phyloP scores from a whole-genome alignment of 2,329 filamentous ascomycete genomes.

The Trichophyton equinum region DNA sequence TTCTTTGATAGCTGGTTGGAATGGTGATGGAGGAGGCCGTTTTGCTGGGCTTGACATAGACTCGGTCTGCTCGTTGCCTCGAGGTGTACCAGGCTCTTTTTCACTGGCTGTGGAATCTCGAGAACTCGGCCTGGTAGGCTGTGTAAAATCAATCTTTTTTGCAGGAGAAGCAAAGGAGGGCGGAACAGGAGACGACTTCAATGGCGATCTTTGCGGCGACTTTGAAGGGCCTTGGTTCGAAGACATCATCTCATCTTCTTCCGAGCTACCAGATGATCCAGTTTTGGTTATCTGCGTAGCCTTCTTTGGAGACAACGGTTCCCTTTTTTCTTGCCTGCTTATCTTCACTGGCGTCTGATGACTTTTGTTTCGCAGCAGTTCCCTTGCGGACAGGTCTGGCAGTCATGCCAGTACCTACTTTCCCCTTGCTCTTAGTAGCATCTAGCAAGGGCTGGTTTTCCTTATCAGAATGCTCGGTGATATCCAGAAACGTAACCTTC shows the following conservation, averaged over 20 bases:
- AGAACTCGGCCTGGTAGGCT: constrained; percentile 4
- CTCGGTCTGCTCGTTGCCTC: constrained; percentile 7
- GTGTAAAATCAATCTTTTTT: constrained; percentile 26
- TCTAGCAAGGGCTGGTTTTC: constrained; percentile 24
- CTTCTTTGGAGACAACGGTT: constrained; percentile 39
- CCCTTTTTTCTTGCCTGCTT: constrained; percentile 15
- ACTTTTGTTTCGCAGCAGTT: constrained; percentile 21
- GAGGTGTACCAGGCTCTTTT: neutral
- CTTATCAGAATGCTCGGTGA: constrained; percentile 29
- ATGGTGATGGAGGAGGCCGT: constrained; percentile 33
- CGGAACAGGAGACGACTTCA: constrained; percentile 19
- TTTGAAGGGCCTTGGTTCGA: constrained; percentile 26
- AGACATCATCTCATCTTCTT: constrained; percentile 31
- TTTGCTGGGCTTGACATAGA: constrained; percentile 35
- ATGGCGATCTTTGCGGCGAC: constrained; percentile 24
- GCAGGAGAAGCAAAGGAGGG: constrained; percentile 25
- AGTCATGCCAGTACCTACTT: constrained; percentile 27
- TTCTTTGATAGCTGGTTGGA: constrained; percentile 31
- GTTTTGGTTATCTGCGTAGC: constrained; percentile 35
- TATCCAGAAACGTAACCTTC: constrained; percentile 37
- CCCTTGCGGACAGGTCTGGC: constrained; percentile 37
- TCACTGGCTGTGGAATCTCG: neutral
- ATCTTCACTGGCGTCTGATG: constrained; percentile 12
- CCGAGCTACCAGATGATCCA: constrained; percentile 25
- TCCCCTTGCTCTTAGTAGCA: constrained; percentile 17